A percentile compares a stretch with the other conserved stretches of the same genome.
Evolutionary conservation across 495 filamentous ascomycete species (phyloP).

Genomic region (Bacidia rubella): DNA sequence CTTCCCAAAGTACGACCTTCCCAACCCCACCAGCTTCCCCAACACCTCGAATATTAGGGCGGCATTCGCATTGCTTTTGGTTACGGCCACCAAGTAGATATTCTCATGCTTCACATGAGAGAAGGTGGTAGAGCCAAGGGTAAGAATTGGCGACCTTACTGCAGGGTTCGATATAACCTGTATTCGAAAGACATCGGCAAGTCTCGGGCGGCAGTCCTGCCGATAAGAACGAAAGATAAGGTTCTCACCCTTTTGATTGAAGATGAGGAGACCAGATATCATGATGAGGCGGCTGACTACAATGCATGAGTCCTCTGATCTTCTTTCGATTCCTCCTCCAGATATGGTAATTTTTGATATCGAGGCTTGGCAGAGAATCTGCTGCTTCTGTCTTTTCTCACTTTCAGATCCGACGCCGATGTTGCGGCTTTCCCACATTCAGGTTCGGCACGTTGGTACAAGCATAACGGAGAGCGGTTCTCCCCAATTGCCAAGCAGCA

Average conservation of each 20-base stretch:
- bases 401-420: no score
- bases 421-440: no score
- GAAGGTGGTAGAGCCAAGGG: conserved; percentile 93
- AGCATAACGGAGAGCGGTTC: no score
- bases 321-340: background rate
- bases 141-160: conserved; percentile 94
- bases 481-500: no score
- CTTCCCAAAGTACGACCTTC: conserved; percentile 94
- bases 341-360: background rate
- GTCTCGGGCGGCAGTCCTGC: conserved; percentile 88
- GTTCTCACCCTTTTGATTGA: conserved; percentile 99
- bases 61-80: conserved; percentile 99
- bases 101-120: conserved; percentile 99
- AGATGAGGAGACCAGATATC: conserved; percentile 92
- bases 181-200: conserved; percentile 98
- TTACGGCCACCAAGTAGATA: conserved; percentile 94
- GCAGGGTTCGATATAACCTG: conserved; percentile 98
- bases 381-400: no score
- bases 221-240: conserved; percentile 98
- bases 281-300: conserved; percentile 30
- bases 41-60: conserved; percentile 97
- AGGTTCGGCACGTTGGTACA: no score
- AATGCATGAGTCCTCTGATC: background rate
- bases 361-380: background rate
- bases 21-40: conserved; percentile 79